A percentile compares a stretch with the other conserved stretches of the same genome.
Conservation (phyloP, 495 filamentous ascomycete species). For the Hypoxylon rickii region DNA sequence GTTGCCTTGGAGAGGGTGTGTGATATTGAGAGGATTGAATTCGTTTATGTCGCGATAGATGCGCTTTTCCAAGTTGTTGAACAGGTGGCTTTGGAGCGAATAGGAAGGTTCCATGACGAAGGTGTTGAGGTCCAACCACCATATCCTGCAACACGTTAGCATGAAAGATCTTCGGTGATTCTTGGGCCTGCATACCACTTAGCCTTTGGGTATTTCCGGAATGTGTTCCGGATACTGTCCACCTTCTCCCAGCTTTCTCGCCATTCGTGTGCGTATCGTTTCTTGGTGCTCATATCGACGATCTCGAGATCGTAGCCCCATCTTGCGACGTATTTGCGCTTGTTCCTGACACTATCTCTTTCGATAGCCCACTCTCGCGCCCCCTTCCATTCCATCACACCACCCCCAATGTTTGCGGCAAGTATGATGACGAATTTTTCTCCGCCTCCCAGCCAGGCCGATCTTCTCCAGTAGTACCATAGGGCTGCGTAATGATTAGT, state of each 20-base stretch:
- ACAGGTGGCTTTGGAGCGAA: slow-evolving; percentile 88
- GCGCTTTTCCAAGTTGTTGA: slow-evolving; percentile 72
- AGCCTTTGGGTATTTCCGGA: slow-evolving; percentile 91
- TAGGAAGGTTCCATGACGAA: slow-evolving; percentile 97
- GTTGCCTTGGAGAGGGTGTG: slow-evolving; percentile 70
- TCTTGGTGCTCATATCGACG: slow-evolving; percentile 97
- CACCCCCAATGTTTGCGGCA: slow-evolving; percentile 90
- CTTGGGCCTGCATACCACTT: slow-evolving; percentile 73
- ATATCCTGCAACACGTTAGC: slow-evolving; percentile 71
- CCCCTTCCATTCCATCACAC: slow-evolving; percentile 99
- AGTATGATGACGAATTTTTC: slow-evolving; percentile 92
- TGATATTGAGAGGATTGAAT: slow-evolving; percentile 94
- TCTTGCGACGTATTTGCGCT: slow-evolving; percentile 78
- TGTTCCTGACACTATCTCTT: slow-evolving; percentile 93
- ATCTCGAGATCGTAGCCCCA: slow-evolving; percentile 98
- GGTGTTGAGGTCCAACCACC: slow-evolving; percentile 98
- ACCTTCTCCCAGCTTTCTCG: slow-evolving; percentile 99
- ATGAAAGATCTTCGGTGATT: slow-evolving; percentile 1
- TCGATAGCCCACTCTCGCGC: slow-evolving; percentile 98
- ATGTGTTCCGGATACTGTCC: slow-evolving; percentile 86
- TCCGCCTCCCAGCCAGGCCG: slow-evolving; percentile 71
- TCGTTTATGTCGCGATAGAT: slow-evolving; percentile 96
- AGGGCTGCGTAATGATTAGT: slow-evolving; percentile 40
- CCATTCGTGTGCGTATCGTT: slow-evolving; percentile 98
- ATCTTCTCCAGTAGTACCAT: slow-evolving; percentile 54